phyloP scores from a whole-genome alignment of 768 basidiomycete species.

The Dioszegia hungarica region DNA sequence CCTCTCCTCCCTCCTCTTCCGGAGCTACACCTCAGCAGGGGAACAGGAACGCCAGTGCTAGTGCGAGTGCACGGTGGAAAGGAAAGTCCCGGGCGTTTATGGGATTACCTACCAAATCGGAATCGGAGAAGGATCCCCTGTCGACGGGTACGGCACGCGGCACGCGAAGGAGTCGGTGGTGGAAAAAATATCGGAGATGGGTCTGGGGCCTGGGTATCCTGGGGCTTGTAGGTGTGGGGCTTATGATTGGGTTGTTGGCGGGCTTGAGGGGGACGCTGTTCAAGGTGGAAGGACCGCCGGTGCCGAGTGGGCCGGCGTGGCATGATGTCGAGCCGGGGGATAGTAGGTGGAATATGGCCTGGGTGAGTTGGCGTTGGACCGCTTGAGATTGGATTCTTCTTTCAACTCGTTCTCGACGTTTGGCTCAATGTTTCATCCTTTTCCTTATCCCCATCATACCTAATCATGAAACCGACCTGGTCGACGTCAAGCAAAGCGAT shows the following conservation, averaged over 20 bases:
- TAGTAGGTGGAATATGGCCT: conserved; percentile 1
- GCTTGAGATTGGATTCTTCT: too few relatives aligned
- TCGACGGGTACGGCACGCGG: background rate
- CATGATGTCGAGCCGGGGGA: conserved; percentile 9
- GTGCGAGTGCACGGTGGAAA: background rate
- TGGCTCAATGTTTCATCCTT: too few relatives aligned
- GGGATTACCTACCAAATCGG: background rate
- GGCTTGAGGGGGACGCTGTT: conserved; percentile 13
- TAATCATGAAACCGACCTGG: too few relatives aligned
- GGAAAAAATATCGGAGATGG: conserved; percentile 30
- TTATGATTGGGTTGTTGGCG: conserved; percentile 30
- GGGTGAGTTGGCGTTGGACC: too few relatives aligned
- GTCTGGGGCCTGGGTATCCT: conserved; percentile 14
- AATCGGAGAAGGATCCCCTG: background rate
- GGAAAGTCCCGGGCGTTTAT: background rate
- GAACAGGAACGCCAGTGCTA: too few relatives aligned
- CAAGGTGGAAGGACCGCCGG: background rate
- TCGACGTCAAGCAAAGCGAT: too few relatives aligned
- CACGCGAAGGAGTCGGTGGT: conserved; percentile 13
- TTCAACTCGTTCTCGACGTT: too few relatives aligned
- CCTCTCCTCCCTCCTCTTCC: background rate
- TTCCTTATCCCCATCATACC: too few relatives aligned
- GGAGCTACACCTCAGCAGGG: too few relatives aligned
- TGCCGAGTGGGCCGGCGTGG: conserved; percentile 5
- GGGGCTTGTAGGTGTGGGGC: conserved; percentile 24